Conservation (phyloP, 2,329 filamentous ascomycete species). For the Raffaelea albimanens region DNA sequence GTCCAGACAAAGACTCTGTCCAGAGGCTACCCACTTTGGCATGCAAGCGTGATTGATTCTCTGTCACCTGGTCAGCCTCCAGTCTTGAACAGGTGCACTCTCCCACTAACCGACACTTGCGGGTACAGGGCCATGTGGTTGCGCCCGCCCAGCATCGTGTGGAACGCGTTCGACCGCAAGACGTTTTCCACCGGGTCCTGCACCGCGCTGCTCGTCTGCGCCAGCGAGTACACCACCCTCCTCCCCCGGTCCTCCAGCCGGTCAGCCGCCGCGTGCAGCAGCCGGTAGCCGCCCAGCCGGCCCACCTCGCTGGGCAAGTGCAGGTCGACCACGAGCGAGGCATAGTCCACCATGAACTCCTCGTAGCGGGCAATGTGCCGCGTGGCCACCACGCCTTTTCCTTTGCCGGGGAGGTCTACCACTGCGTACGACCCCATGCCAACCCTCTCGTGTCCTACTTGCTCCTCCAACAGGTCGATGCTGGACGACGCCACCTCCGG, state of each 20-base stretch:
- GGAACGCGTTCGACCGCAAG: conserved; percentile 24
- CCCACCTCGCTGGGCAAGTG: conserved; percentile 19
- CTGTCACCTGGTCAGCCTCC: not conserved
- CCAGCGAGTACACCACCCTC: conserved; percentile 18
- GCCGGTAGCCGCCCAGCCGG: conserved; percentile 17
- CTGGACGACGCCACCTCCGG: conserved; percentile 22
- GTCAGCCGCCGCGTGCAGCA: conserved; percentile 20
- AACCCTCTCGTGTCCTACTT: conserved; percentile 2
- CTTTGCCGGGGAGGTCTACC: conserved; percentile 22
- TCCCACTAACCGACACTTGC: conserved; percentile 4
- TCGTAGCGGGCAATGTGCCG: conserved; percentile 22
- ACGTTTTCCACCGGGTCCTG: conserved; percentile 23
- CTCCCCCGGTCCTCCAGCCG: conserved; percentile 17
- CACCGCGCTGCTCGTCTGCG: conserved; percentile 18
- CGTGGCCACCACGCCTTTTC: conserved; percentile 24
- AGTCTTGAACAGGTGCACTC: not conserved
- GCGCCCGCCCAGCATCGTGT: conserved; percentile 16
- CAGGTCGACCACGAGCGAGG: conserved; percentile 20
- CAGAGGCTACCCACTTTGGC: conserved; percentile 26
- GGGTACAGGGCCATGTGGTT: conserved; percentile 14
- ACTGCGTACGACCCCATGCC: conserved; percentile 16
- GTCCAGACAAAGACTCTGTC: too few species aligned
- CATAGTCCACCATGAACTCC: conserved; percentile 26
- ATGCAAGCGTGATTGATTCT: conserved; percentile 25
- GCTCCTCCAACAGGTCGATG: conserved; percentile 19